These are phyloP conservation scores for Pseudozyma pruni DNA, from an alignment of 1,284 basidiomycete genomes.

Conservation along the genomic window DNA sequence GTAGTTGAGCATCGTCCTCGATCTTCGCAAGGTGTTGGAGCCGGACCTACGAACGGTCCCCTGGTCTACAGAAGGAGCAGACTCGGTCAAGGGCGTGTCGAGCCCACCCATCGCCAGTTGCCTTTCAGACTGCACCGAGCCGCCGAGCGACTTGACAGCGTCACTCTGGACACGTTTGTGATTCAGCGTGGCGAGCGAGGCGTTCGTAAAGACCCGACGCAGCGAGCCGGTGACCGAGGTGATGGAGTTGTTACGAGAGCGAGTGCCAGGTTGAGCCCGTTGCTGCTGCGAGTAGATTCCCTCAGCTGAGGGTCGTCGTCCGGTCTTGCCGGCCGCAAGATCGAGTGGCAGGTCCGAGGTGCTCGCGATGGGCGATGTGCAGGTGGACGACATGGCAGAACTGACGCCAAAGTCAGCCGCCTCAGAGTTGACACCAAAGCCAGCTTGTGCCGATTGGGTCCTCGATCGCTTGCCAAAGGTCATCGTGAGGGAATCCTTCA, in stretches of 20 bases:
- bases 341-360: constrained; percentile 21
- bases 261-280: constrained; percentile 9
- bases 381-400: constrained; percentile 24
- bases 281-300: constrained; percentile 11
- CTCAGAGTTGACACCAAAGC: constrained; percentile 11
- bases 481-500: constrained; percentile 42
- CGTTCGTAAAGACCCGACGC: constrained; percentile 37
- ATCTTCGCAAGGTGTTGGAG: constrained; percentile 30
- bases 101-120: constrained; percentile 17
- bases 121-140: constrained; percentile 29
- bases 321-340: constrained; percentile 1
- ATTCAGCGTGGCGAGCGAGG: constrained; percentile 16
- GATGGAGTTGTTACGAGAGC: constrained; percentile 39
- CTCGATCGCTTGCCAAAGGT: constrained; percentile 32
- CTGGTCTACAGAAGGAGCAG: not conserved
- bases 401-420: constrained; percentile 12
- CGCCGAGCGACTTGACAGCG: constrained; percentile 18
- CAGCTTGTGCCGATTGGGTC: constrained; percentile 31
- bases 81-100: constrained; percentile 22
- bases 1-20: constrained; percentile 49
- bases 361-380: constrained; percentile 36
- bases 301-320: constrained; percentile 17
- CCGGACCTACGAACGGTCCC: constrained; percentile 11
- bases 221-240: constrained; percentile 43
- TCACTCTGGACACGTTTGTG: constrained; percentile 35